Evolutionary conservation across 768 basidiomycete species (phyloP), one percentile per base, ranked within the genome.

Genomic region (Tricholoma furcatifolium): DNA sequence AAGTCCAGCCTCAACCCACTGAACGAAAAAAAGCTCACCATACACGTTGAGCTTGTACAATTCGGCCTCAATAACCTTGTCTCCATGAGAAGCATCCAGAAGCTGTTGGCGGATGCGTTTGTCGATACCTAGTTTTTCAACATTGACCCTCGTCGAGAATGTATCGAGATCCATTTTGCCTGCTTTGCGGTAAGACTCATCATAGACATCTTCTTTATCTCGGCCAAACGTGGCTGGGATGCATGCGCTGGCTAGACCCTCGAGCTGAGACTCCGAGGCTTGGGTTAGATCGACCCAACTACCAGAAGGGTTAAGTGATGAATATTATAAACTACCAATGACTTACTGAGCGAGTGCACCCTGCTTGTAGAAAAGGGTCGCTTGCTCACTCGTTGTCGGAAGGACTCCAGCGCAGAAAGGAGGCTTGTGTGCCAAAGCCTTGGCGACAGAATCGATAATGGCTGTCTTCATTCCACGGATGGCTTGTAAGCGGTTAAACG

Each of bases 101-200:
- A 58, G 41, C 48, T 53, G 48, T 34, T 20, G 40, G 15, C 32
- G 30, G 20, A 58, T 38, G 12, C 24, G 40, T 20, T 54, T 27
- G n/a, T 43, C 20, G 24, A 58, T 46, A 8, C 49, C 43, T 4
- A 45, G 32, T 15, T 54, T 36, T 6, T 50, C 17, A 18, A 54
- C 32, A 23, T 70, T 64, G 43, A 78, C 65, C 2, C 61, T 67
- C 2, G 65, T 62, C 0, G 69, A 43, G 54, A 82, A 81, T 10
- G 65, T 44, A 2, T 53, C 40, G 0, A 52, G 36, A 43, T 77
- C 74, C 58, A 81, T 58, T 62, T 79, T 80, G 3, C 74, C 67
- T 0, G 73, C 75, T 54, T 76, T 78, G 17, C 77, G 67, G 54
- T 79, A 80, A 4, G 70, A 62, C 43, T 76, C 74, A 54, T 79